Evolutionary conservation across 441 rosid species (phyloP).

Genomic region (Euphorbia schlechtendalii): DNA sequence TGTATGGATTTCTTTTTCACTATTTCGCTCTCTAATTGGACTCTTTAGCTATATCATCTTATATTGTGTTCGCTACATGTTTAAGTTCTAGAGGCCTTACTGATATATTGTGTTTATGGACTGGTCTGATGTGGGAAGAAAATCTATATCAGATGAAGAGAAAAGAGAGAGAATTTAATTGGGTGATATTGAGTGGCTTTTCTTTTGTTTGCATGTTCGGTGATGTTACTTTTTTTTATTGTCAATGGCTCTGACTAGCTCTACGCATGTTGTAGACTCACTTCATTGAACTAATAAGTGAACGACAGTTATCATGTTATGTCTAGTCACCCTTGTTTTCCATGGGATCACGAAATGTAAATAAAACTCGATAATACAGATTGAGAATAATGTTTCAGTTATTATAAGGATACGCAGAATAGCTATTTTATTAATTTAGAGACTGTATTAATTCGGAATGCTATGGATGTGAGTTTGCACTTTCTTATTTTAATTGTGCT

Average conservation of each 20-base stretch:
- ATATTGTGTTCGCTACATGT: neutral
- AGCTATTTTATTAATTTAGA: neutral
- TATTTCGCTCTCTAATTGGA: no score
- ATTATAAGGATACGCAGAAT: neutral
- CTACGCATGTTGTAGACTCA: neutral
- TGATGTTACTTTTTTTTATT: neutral
- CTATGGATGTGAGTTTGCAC: neutral
- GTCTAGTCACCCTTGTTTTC: neutral
- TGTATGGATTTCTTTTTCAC: slow-evolving; percentile 44
- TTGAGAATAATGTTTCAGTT: no score
- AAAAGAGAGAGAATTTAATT: neutral
- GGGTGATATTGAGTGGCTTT: slow-evolving; percentile 9
- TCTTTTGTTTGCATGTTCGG: no score
- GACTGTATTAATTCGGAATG: neutral
- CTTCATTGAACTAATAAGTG: neutral
- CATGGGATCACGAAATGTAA: neutral
- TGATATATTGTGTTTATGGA: neutral
- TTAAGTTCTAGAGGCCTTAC: neutral
- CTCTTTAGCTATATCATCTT: neutral
- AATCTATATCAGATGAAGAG: neutral
- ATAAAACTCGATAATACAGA: neutral
- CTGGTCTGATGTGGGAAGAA: neutral
- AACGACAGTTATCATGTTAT: neutral
- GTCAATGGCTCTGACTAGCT: no score
- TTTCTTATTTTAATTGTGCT: neutral